Evolutionary conservation across 2,329 filamentous ascomycete species (phyloP).

Genomic region (Trichoderma sp.): DNA sequence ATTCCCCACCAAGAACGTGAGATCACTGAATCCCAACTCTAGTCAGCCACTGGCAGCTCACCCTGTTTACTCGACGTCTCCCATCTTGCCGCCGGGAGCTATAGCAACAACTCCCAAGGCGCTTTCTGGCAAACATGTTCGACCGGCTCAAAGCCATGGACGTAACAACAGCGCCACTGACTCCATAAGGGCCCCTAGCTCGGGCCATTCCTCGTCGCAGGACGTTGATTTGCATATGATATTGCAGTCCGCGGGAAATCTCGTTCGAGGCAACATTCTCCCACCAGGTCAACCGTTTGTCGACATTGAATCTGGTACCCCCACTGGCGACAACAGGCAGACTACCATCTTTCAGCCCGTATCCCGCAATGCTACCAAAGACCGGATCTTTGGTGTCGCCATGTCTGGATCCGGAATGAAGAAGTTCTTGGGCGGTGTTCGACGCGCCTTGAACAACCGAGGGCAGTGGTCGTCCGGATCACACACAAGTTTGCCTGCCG

Average conservation of each 20-base stretch:
- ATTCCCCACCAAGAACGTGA: slow-evolving; percentile 53
- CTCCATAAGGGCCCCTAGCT: slow-evolving; percentile 68
- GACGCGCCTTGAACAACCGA: slow-evolving; percentile 70
- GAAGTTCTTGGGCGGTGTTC: slow-evolving; percentile 81
- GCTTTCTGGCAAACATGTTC: slow-evolving; percentile 57
- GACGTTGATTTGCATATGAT: slow-evolving; percentile 59
- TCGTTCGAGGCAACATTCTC: slow-evolving; percentile 82
- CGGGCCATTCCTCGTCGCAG: slow-evolving; percentile 50
- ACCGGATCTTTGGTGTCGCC: slow-evolving; percentile 50
- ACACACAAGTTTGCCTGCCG: slow-evolving; percentile 46
- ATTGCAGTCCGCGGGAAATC: slow-evolving; percentile 71
- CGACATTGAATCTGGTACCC: slow-evolving; percentile 57
- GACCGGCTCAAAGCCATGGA: slow-evolving; percentile 64
- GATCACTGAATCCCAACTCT: slow-evolving; percentile 38
- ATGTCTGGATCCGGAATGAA: slow-evolving; percentile 75
- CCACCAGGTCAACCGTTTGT: slow-evolving; percentile 82
- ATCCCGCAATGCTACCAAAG: slow-evolving; percentile 41
- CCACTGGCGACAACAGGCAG: slow-evolving; percentile 46
- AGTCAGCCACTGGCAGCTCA: slow-evolving; percentile 51
- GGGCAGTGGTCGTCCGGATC: slow-evolving; percentile 44
- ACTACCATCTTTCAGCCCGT: slow-evolving; percentile 52
- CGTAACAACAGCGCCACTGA: slow-evolving; percentile 86
- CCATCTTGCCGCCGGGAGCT: slow-evolving; percentile 46
- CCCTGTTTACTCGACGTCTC: slow-evolving; percentile 51
- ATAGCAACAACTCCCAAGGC: slow-evolving; percentile 58